Conservation (phyloP, 192 early-diverging fungal species). For the Gigaspora rosea region DNA sequence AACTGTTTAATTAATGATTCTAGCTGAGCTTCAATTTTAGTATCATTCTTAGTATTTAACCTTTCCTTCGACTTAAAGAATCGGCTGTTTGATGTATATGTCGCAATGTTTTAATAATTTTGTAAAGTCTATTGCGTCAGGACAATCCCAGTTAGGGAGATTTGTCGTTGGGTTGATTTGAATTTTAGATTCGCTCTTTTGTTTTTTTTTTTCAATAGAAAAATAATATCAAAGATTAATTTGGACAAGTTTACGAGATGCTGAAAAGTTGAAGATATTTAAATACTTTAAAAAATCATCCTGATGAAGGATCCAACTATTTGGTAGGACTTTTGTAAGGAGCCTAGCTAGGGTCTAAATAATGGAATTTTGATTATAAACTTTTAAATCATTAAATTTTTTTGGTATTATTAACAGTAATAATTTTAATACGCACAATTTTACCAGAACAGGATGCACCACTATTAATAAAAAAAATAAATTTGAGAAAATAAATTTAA, state of each 20-base stretch:
- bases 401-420: neutral
- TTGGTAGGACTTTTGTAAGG: constrained; percentile 59
- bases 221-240: neutral
- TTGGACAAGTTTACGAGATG: neutral
- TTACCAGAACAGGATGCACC: constrained; percentile 77
- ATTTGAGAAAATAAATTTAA: neutral
- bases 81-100: constrained; percentile 40
- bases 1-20: neutral
- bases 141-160: constrained; percentile 80
- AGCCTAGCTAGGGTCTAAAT: constrained; percentile 57
- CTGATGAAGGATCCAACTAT: constrained; percentile 65
- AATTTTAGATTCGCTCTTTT: constrained; percentile 57
- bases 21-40: neutral
- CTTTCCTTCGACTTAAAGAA: constrained; percentile 46
- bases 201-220: neutral
- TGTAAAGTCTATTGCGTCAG: constrained; percentile 63
- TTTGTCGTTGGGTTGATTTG: constrained; percentile 58
- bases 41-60: constrained; percentile 39
- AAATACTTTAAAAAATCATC: constrained; percentile 71
- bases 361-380: neutral
- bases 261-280: neutral
- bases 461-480: constrained; percentile 46
- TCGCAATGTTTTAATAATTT: constrained; percentile 36
- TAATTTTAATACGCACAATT: constrained; percentile 46
- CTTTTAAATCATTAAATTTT: neutral